phyloP scores from a whole-genome alignment of 257 asterid genomes.

The Forsythia viridissima region DNA sequence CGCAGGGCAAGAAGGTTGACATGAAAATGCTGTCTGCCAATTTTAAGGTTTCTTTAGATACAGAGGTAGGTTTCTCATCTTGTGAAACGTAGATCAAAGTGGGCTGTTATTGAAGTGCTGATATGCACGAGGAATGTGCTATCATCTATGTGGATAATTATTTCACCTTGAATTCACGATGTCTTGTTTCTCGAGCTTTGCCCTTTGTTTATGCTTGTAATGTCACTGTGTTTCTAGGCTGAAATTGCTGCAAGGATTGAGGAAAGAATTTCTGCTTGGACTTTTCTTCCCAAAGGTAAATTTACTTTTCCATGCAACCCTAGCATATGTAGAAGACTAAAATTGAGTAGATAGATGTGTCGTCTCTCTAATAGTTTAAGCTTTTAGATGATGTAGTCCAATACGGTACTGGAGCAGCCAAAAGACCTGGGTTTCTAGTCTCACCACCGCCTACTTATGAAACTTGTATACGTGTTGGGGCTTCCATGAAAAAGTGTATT shows the following conservation, averaged over 20 bases:
- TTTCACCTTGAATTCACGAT: conserved; percentile 6
- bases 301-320: conserved; percentile 13
- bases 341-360: not conserved
- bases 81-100: conserved; percentile 5
- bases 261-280: conserved; percentile 87
- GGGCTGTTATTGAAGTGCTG: not conserved
- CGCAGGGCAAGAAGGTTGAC: conserved; percentile 18
- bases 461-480: not conserved
- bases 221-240: conserved; percentile 46
- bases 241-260: conserved; percentile 58
- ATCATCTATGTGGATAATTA: not conserved
- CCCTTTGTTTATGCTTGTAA: not conserved
- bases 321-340: not conserved
- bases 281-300: conserved; percentile 79
- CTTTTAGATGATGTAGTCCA: not conserved
- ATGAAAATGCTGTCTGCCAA: conserved; percentile 27
- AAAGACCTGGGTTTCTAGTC: not conserved
- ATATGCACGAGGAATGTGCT: not conserved
- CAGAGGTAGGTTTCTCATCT: conserved; percentile 42
- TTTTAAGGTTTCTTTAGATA: conserved; percentile 30
- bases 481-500: not conserved
- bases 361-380: not conserved
- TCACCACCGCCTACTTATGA: not conserved
- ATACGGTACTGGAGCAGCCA: not conserved
- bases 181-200: conserved; percentile 6